phyloP scores from a whole-genome alignment of 495 filamentous ascomycete species.

The Podospora pseudocomata region DNA sequence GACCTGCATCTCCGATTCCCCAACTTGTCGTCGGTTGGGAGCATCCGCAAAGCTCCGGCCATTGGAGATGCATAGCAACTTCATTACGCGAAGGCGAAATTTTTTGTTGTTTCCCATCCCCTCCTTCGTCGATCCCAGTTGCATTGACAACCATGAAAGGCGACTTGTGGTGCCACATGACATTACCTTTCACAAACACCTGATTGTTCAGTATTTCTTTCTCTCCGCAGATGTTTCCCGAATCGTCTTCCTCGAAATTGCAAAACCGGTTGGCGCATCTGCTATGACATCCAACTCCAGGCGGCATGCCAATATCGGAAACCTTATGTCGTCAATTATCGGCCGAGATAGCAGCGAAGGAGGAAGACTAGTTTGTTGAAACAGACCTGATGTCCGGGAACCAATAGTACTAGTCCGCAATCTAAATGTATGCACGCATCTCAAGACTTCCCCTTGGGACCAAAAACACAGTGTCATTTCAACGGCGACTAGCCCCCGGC shows the following conservation, averaged over 20 bases:
- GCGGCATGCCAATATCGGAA: conserved; percentile 26
- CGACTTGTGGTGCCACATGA: conserved; percentile 28
- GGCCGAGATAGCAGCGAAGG: conserved; percentile 35
- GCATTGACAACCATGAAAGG: conserved; percentile 28
- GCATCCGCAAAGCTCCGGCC: conserved; percentile 4
- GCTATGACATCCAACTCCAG: conserved; percentile 12
- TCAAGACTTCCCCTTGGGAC: conserved; percentile 24
- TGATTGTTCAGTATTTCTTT: background rate
- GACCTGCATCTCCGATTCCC: conserved; percentile 7
- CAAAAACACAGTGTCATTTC: conserved; percentile 5
- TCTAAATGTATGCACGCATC: conserved; percentile 19
- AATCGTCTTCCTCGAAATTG: conserved; percentile 21
- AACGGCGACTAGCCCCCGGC: background rate
- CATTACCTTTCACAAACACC: conserved; percentile 18
- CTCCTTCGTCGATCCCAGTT: conserved; percentile 26
- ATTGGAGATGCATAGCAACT: conserved; percentile 9
- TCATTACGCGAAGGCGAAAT: conserved; percentile 11
- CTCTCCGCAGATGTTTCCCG: conserved; percentile 1
- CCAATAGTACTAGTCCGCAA: conserved; percentile 26
- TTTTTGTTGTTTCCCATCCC: conserved; percentile 1
- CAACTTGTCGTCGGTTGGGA: conserved; percentile 3
- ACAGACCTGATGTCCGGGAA: conserved; percentile 22
- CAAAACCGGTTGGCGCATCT: conserved; percentile 13
- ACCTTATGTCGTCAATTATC: conserved; percentile 33
- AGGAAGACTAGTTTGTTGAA: conserved; percentile 26